Evolutionary conservation across 257 asterid species (phyloP), one percentile per base, ranked within the genome.

Genomic region (Leonotis leonurus): DNA sequence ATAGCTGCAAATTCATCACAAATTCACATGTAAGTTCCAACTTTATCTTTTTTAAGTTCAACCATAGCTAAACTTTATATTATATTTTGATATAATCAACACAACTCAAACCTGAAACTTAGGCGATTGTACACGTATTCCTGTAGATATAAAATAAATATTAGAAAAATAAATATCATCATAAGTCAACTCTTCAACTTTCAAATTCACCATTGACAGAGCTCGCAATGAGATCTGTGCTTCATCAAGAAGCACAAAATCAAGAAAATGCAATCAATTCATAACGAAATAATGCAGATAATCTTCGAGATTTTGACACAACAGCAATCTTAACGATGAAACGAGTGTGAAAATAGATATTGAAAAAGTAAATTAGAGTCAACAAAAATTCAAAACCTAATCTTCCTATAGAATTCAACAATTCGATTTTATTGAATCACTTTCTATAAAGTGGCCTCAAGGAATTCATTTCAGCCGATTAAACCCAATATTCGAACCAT

Each of bases 71-170:
- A n/a, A n/a, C n/a, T n/a, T n/a, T n/a, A n/a, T n/a, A n/a, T n/a
- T n/a, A n/a, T n/a, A n/a, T n/a, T n/a, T n/a, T n/a, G n/a, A n/a
- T n/a, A n/a, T n/a, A n/a, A n/a, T n/a, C n/a, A n/a, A n/a, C n/a
- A n/a, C n/a, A n/a, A n/a, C n/a, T n/a, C 26, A 13, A 22, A 89
- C 97, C 97, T 89, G 86, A 89, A 89, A 30, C 67, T 80, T 11
- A 86, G 88, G 78, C 95, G 83, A 75, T 89, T 89, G 46, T 89
- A 89, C 13, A 89, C 97, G 59, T 89, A 89, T 67, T 89, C 97
- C 97, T 89, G 91, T 78, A 77, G 65, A 22, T 4, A 51, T 24
- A 41, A 73, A 58, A 16, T 35, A 35, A 27, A n/a, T n/a, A n/a
- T n/a, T n/a, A n/a, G n/a, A 67, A 63, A 17, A 27, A 51, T 18